These are phyloP conservation scores for Gossypium thurberi DNA, from an alignment of 345 rosid genomes.

Conservation along the genomic window DNA sequence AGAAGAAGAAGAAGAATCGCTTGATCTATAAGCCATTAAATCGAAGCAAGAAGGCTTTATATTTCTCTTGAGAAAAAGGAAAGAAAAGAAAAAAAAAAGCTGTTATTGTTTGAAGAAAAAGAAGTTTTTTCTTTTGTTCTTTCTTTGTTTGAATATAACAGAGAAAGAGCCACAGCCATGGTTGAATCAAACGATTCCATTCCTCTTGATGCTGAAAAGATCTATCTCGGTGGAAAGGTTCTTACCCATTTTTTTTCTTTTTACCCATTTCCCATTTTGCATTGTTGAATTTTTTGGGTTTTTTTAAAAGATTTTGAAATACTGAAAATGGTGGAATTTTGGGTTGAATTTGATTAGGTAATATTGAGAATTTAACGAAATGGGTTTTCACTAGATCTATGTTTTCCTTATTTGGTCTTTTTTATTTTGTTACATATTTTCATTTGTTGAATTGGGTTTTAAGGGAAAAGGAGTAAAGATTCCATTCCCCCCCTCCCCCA, in stretches of 20 bases:
- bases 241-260: neutral
- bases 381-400: neutral
- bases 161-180: constrained; percentile 51
- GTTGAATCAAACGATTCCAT: constrained; percentile 46
- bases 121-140: neutral
- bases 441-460: neutral
- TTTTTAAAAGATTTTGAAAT: neutral
- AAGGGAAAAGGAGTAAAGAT: neutral
- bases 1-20: constrained; percentile 23
- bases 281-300: neutral
- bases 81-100: neutral
- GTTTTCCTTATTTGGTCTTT: neutral
- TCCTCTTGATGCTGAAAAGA: constrained; percentile 69
- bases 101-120: neutral
- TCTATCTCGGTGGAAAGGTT: constrained; percentile 87
- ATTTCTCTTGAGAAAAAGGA: neutral
- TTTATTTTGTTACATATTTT: neutral
- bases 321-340: neutral
- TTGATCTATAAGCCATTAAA: constrained; percentile 27
- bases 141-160: constrained; percentile 4
- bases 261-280: neutral
- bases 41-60: neutral
- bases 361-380: neutral
- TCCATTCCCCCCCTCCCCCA: no score
- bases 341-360: neutral